Conservation (phyloP, 768 basidiomycete species). For the Gelatoporia subvermispora region DNA sequence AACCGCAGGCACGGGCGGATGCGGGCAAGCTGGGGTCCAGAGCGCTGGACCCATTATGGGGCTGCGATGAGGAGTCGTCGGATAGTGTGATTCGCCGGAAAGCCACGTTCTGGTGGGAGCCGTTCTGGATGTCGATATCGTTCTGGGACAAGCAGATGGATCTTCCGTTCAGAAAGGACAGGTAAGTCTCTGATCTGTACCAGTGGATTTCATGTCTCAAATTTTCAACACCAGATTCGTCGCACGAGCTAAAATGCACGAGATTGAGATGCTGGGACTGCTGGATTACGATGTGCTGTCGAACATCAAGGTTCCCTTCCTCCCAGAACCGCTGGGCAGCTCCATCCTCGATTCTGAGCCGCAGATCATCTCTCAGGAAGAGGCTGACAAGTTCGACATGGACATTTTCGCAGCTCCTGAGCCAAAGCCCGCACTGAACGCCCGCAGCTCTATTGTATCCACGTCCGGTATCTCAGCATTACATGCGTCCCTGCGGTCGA, state of each 20-base stretch:
- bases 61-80: constrained; percentile 47
- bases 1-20: constrained; percentile 45
- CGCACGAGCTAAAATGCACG: constrained; percentile 94
- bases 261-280: constrained; percentile 91
- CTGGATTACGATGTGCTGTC: constrained; percentile 89
- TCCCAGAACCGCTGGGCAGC: constrained; percentile 45
- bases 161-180: constrained; percentile 72
- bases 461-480: constrained; percentile 32
- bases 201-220: constrained; percentile 2
- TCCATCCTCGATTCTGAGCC: constrained; percentile 9
- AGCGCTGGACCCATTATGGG: constrained; percentile 71
- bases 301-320: constrained; percentile 81
- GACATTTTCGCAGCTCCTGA: constrained; percentile 57
- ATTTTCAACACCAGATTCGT: constrained; percentile 60
- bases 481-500: constrained; percentile 32
- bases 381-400: constrained; percentile 71
- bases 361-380: constrained; percentile 34
- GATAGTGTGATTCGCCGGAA: constrained; percentile 33
- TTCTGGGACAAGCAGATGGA: constrained; percentile 90
- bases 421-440: constrained; percentile 23
- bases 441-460: constrained; percentile 38
- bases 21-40: constrained; percentile 42
- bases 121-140: constrained; percentile 77
- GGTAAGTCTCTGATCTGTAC: constrained; percentile 36
- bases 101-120: constrained; percentile 83